Evolutionary conservation across 2,329 filamentous ascomycete genomes (phyloP), one percentile per base, ranked within the genome.

Genomic region (Diaporthe ilicicola): DNA sequence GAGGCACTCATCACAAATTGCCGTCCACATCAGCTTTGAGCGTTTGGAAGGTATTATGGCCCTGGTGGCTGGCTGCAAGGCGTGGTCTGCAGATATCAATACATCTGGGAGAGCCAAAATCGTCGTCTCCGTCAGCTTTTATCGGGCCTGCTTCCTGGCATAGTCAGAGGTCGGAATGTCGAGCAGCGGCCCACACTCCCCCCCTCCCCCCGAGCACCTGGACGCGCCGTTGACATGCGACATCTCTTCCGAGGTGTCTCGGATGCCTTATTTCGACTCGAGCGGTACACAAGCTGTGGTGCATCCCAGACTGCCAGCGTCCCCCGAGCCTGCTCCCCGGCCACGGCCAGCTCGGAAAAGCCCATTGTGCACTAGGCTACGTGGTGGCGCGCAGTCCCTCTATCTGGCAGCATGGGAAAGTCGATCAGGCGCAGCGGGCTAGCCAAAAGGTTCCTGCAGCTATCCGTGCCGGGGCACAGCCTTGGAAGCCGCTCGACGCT

Each of bases 351-450:
- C 8, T 17, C 6, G 46, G 12, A 29, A 44, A 39, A 34, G 50
- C n/a, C 44, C 29, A 48, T 48, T 48, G 42, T 42, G 29, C 15
- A n/a, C 65, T 19, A 59, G 19, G 34, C 48, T 22, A 24, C 10
- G 15, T 59, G n/a, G 42, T n/a, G 19, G 29, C 15, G 44, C 24
- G 27, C 1, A 42, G n/a, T 2, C n/a, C 27, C 44, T 29, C 32
- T 42, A 68, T 67, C 62, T 67, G 54, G 69, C 62, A 67, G 27
- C 10, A 42, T 46, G 24, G 42, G 17, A 29, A 53, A 17, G 32
- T 22, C 27, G 55, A 62, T 64, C 44, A 19, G 12, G 24, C 37
- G 48, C 59, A 51, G 39, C 24, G 24, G 37, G 32, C 39, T 32
- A 29, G 3, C 15, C 55, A 39, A 27, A 17, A 27, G 13, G 53